Percentiles rank a stretch among this genome's conserved stretches.
These are phyloP conservation scores for Spirogloea muscicola DNA, from an alignment of 139 green algal species.

Conservation along the genomic window DNA sequence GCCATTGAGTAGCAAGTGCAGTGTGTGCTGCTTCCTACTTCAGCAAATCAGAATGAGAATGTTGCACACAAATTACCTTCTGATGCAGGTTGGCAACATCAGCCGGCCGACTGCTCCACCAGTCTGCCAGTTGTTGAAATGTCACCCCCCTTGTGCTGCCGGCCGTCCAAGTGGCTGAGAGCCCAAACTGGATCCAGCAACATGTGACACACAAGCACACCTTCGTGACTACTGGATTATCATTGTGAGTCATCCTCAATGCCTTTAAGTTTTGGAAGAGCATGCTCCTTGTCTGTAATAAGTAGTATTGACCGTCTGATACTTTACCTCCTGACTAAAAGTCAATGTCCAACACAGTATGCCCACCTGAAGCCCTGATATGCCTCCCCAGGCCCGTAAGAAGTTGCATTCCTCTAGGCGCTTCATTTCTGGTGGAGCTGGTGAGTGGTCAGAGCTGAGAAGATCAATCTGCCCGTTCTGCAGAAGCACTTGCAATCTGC, in stretches of 20 bases:
- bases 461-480: conserved; percentile 50
- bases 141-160: conserved; percentile 12
- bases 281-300: background rate
- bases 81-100: conserved; percentile 56
- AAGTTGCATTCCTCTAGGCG: conserved; percentile 74
- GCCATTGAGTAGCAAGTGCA: no score
- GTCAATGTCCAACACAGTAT: conserved; percentile 35
- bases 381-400: conserved; percentile 86
- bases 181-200: conserved; percentile 49
- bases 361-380: conserved; percentile 73
- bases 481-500: background rate
- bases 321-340: background rate
- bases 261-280: background rate
- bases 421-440: conserved; percentile 71
- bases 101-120: conserved; percentile 61
- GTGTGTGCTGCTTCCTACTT: no score
- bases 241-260: background rate
- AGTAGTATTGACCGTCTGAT: background rate
- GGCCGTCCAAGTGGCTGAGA: conserved; percentile 77
- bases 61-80: conserved; percentile 1
- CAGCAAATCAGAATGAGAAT: no score
- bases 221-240: background rate
- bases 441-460: conserved; percentile 87
- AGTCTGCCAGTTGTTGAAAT: conserved; percentile 22
- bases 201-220: background rate